These are phyloP conservation scores for Typha latifolia DNA, from an alignment of 176 grass and related monocot species.

Conservation along the genomic window DNA sequence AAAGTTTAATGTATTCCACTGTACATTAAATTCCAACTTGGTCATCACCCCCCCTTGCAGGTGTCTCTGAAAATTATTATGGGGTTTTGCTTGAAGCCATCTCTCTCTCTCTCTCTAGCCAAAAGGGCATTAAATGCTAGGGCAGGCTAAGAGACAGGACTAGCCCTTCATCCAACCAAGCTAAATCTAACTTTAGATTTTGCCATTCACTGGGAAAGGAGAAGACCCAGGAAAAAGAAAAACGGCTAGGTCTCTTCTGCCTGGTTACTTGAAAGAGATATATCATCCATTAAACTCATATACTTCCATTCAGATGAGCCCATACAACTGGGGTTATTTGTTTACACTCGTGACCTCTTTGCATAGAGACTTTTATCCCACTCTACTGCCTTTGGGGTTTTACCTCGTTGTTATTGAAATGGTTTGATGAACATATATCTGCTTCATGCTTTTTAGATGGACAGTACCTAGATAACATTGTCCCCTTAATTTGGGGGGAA, in stretches of 20 bases:
- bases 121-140: too few species aligned
- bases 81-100: too few species aligned
- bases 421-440: not conserved
- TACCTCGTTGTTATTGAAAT: not conserved
- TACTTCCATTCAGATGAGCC: not conserved
- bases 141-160: too few species aligned
- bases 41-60: constrained; percentile 1
- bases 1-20: not conserved
- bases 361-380: not conserved
- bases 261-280: not conserved
- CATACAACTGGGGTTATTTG: not conserved
- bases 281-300: not conserved
- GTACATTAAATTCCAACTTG: not conserved
- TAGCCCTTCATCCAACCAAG: too few species aligned
- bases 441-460: not conserved
- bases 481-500: not conserved
- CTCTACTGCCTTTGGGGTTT: too few species aligned
- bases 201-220: too few species aligned
- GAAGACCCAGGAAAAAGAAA: too few species aligned
- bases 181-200: too few species aligned
- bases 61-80: not conserved
- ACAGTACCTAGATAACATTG: not conserved
- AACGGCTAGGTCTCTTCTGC: too few species aligned
- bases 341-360: not conserved
- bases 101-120: too few species aligned